Evolutionary conservation across 2,329 filamentous ascomycete genomes (phyloP), one percentile per base, ranked within the genome.

Genomic region (Diaporthe caulivora): DNA sequence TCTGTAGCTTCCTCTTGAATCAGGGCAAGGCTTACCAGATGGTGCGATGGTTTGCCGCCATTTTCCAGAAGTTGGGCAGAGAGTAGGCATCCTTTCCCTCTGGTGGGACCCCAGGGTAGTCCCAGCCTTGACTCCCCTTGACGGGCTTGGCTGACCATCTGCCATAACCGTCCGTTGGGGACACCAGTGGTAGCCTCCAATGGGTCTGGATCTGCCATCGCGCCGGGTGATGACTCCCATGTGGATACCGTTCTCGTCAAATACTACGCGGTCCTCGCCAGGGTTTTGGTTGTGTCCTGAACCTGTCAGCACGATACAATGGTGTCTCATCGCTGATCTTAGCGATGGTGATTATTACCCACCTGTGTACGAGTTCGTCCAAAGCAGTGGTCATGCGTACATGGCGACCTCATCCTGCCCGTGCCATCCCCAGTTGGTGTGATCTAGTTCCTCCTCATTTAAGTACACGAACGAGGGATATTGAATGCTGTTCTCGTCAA

Each of bases 221-320:
- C 58, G 58, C 4, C 40, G 17, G 24, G 58, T 62, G 40, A 62
- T 62, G 9, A 62, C 58, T 3, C 58, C 58, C 26, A 62, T 24
- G 58, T 62, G 47, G 17, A 47, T 6, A 7, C 58, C 58, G 58
- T 62, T 2, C 3, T 10, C 3, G 15, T n/a, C 11, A 18, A 62
- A 62, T 3, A 62, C 58, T 4, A 62, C 58, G 13, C 58, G 58
- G 13, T 62, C 58, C 17, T 15, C 2, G 1, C 58, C 58, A 11
- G 58, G 58, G 26, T 62, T 62, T 15, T 62, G 58, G 58, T 62
- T 62, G 18, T 29, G 24, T 15, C 58, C 58, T 62, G 6, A 1
- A 3, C 0, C 3, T 8, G 58, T 62, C 6, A 62, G 17, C 13
- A 13, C 2, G 9, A 21, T 0, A 0, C 10, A n/a, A 18, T 17